Base-by-base conservation (phyloP, 805 yeast genomes). In the Candida dajiaensis region DNA sequence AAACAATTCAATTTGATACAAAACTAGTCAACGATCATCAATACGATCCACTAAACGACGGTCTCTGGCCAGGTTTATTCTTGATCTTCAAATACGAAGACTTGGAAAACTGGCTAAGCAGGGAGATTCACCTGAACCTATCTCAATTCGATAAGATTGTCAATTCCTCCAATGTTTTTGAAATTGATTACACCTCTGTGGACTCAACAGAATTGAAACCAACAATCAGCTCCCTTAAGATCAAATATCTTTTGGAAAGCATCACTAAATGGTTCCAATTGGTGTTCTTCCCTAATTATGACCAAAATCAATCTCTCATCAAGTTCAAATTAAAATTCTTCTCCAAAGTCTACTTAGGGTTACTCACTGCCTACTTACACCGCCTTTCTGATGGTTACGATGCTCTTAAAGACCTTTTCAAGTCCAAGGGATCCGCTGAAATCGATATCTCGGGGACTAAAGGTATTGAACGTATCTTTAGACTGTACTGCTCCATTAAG, bases 321-420 rank as follows among this genome's bases (percentile, higher is more conserved):
- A 72, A 71, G 47, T 75, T 68, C 47, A 78, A 74, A 51, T 58
- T 72, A 35, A 74, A 73, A 53, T 69, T 67, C 41, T 72, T 73
- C n/a, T 70, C 76, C 2, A 66, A 63, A 10, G 68, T 74, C 23
- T 78, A 74, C 51, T 52, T 75, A 37, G 58, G 58, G 13, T 50
- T 75, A 31, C 50, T 75, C 23, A 74, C 73, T 35, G 56, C 56
- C 16, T 76, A 74, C 49, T 59, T 59, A 43, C 61, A 59, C 6
- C 50, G 61, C 13, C 45, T 69, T 21, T 48, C 60, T 38, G 58
- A 55, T 5, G 63, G 64, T 7, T 64, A 62, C 38, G 57, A 56
- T 37, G 62, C 57, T 8, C 66, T 66, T 41, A 36, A 46, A 13
- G 57, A 55, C 8, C 20, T 61, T 10, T 51, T 54, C 45, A 56